Conservation (phyloP, 129 eudicot genomes). For the Mikania micrantha region DNA sequence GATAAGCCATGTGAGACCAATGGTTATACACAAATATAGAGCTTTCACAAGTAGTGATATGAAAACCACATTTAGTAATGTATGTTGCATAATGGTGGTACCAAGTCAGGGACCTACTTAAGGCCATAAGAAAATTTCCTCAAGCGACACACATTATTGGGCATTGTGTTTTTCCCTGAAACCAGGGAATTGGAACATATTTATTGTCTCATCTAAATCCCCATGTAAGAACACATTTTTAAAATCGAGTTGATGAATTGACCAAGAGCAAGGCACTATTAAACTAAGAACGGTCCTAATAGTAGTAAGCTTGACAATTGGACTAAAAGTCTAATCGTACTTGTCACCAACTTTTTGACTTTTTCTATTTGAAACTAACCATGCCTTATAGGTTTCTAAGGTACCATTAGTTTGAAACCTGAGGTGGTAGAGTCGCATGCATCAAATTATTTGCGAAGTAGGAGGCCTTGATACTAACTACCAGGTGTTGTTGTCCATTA, state of each 20-base stretch:
- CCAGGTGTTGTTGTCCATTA: neutral
- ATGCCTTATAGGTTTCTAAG: neutral
- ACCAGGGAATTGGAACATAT: too few relatives aligned
- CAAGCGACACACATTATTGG: too few relatives aligned
- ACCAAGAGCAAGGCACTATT: neutral
- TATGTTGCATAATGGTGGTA: too few relatives aligned
- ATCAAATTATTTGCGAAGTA: neutral
- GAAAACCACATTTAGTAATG: too few relatives aligned
- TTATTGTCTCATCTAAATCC: too few relatives aligned
- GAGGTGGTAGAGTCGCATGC: neutral
- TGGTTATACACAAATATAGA: too few relatives aligned
- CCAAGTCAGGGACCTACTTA: too few relatives aligned
- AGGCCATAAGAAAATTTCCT: too few relatives aligned
- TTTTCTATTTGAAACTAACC: neutral
- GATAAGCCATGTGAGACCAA: too few relatives aligned
- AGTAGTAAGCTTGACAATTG: neutral
- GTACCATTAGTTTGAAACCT: neutral
- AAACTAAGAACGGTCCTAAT: neutral
- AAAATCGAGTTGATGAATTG: neutral
- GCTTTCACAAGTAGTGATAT: too few relatives aligned
- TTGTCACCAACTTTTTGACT: neutral
- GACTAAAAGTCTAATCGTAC: neutral
- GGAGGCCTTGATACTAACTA: neutral
- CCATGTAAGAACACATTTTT: too few relatives aligned
- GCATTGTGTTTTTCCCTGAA: too few relatives aligned